These are phyloP conservation scores for Rhazya stricta DNA, from an alignment of 257 asterid species.

Conservation along the genomic window DNA sequence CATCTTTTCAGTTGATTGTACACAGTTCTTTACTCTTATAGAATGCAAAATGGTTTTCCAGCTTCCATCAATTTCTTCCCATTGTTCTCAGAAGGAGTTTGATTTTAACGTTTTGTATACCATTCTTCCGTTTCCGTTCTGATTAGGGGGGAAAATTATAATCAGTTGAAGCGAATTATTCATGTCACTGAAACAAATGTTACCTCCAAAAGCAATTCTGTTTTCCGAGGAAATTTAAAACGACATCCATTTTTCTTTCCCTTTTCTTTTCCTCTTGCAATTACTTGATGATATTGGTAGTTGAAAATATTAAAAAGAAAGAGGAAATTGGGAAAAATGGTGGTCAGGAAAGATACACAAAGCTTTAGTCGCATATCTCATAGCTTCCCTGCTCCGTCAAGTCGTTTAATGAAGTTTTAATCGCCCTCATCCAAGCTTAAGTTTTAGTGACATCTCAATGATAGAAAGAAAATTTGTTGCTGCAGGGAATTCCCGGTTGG, in stretches of 20 bases:
- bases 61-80: neutral
- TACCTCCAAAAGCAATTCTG: neutral
- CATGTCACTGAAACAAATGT: neutral
- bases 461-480: neutral
- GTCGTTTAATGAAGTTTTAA: neutral
- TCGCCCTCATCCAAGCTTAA: neutral
- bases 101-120: neutral
- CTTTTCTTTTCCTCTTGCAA: neutral
- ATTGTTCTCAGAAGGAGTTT: neutral
- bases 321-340: neutral
- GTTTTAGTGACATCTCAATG: neutral
- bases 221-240: neutral
- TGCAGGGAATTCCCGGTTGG: conserved; percentile 67
- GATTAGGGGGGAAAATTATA: neutral
- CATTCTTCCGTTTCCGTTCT: neutral
- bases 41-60: neutral
- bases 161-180: neutral
- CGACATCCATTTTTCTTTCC: neutral
- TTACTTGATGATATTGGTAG: neutral
- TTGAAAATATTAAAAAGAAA: neutral
- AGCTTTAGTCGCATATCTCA: neutral
- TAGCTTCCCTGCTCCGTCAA: neutral
- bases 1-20: neutral
- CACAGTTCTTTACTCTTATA: neutral
- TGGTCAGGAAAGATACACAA: neutral